Conservation (phyloP, 2,329 filamentous ascomycete species). For the Stagonosporopsis vannaccii region DNA sequence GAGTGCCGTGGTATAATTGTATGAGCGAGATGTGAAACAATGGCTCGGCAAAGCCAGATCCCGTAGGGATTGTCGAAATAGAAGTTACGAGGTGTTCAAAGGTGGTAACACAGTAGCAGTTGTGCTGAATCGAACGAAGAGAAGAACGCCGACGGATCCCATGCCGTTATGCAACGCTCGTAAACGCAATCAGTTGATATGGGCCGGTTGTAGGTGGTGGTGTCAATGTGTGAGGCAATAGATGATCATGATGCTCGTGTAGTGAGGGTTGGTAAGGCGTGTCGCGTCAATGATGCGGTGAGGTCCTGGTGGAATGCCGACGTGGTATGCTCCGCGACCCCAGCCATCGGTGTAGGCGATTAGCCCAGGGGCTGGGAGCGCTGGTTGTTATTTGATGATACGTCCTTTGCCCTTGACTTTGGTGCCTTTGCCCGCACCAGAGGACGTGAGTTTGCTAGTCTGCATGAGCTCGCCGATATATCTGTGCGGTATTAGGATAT, state of each 20-base stretch:
- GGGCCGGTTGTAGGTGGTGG: slow-evolving; percentile 20
- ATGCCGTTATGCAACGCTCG: slow-evolving; percentile 49
- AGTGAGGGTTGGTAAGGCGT: slow-evolving; percentile 34
- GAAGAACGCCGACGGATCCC: slow-evolving; percentile 41
- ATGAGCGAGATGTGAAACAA: slow-evolving; percentile 14
- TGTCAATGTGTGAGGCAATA: slow-evolving; percentile 38
- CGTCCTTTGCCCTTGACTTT: slow-evolving; percentile 54
- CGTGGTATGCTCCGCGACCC: slow-evolving; percentile 29
- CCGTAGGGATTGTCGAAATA: slow-evolving; percentile 21
- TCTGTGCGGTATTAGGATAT: slow-evolving; percentile 57
- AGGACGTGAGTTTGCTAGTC: slow-evolving; percentile 66
- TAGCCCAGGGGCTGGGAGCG: slow-evolving; percentile 25
- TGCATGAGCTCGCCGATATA: slow-evolving; percentile 97
- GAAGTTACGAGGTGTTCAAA: slow-evolving; percentile 13
- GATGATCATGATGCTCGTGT: slow-evolving; percentile 45
- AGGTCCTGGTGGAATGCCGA: slow-evolving; percentile 39
- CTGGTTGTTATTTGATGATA: slow-evolving; percentile 47
- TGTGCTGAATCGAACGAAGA: slow-evolving; percentile 34
- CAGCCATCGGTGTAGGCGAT: slow-evolving; percentile 20
- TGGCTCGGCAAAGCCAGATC: slow-evolving; percentile 29
- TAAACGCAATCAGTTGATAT: slow-evolving; percentile 34
- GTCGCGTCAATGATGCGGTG: slow-evolving; percentile 44
- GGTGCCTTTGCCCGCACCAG: slow-evolving; percentile 59
- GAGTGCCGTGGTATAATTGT: slow-evolving; percentile 19
- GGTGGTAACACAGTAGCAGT: slow-evolving; percentile 33